These are phyloP conservation scores for Penicillium subrubescens DNA, from an alignment of 495 filamentous ascomycete genomes.

Conservation along the genomic window DNA sequence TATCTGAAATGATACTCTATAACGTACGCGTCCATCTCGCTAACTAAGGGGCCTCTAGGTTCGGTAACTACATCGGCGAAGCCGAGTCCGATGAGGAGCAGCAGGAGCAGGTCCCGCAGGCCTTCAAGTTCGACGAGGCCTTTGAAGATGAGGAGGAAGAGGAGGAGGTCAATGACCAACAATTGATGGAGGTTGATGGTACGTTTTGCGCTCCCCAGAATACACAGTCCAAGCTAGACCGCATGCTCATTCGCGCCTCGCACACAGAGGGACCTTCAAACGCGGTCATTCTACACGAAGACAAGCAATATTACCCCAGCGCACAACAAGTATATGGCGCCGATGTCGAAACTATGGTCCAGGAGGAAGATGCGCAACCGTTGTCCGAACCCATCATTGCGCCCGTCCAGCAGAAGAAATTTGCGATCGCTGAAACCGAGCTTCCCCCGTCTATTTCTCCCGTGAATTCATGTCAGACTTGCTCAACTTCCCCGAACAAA, in stretches of 20 bases:
- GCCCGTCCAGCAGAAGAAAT: slow-evolving; percentile 92
- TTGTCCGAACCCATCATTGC: slow-evolving; percentile 91
- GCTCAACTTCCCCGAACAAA: slow-evolving; percentile 93
- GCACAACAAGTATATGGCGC: slow-evolving; percentile 92
- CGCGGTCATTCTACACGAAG: slow-evolving; percentile 94
- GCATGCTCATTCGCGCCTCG: slow-evolving; percentile 17
- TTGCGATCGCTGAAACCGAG: slow-evolving; percentile 87
- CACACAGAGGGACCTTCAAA: slow-evolving; percentile 88
- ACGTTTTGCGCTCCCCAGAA: slow-evolving; percentile 22
- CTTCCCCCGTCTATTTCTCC: slow-evolving; percentile 86
- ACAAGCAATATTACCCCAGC: slow-evolving; percentile 98
- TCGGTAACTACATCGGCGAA: slow-evolving; percentile 96
- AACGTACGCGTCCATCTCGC: neutral
- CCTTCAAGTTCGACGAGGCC: slow-evolving; percentile 79
- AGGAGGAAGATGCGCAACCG: slow-evolving; percentile 96
- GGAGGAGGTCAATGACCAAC: slow-evolving; percentile 61
- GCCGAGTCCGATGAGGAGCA: slow-evolving; percentile 87
- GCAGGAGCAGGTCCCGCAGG: slow-evolving; percentile 67
- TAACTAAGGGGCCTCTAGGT: slow-evolving; percentile 53
- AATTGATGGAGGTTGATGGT: slow-evolving; percentile 95
- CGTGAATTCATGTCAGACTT: slow-evolving; percentile 93
- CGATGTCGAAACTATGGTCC: slow-evolving; percentile 92
- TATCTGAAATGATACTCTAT: neutral
- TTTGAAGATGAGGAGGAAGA: slow-evolving; percentile 64
- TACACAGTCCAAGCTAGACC: neutral